Evolutionary conservation across 768 basidiomycete species (phyloP).

Genomic region (Termitomyces sp.): DNA sequence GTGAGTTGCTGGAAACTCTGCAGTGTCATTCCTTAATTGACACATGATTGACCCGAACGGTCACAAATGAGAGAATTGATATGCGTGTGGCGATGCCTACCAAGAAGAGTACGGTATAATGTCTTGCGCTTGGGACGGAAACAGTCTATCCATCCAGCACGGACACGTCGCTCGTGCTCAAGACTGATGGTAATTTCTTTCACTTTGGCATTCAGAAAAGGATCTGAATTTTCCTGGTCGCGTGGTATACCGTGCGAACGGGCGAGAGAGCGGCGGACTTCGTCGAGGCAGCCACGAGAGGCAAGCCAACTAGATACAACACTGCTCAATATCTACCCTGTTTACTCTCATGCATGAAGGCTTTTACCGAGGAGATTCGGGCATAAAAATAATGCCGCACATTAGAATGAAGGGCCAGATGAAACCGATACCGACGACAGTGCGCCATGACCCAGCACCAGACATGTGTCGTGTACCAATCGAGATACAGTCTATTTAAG

Average conservation of each 20-base stretch:
- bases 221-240: constrained; percentile 32
- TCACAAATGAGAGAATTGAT: not conserved
- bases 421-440: constrained; percentile 55
- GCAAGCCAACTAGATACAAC: constrained; percentile 44
- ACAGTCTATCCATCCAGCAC: constrained; percentile 64
- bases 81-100: constrained; percentile 14
- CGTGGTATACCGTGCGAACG: constrained; percentile 41
- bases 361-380: constrained; percentile 54
- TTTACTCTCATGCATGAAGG: not conserved
- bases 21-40: constrained; percentile 44
- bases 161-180: constrained; percentile 40
- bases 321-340: not conserved
- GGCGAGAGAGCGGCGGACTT: constrained; percentile 44
- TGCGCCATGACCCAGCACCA: constrained; percentile 54
- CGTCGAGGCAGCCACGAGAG: constrained; percentile 37
- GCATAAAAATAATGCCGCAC: constrained; percentile 66
- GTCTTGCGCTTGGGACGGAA: constrained; percentile 52
- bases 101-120: constrained; percentile 58
- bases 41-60: not conserved
- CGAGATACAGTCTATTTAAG: constrained; percentile 50
- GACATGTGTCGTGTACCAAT: constrained; percentile 53
- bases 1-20: constrained; percentile 73
- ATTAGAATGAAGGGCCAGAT: constrained; percentile 58
- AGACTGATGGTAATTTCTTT: constrained; percentile 51
- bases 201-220: constrained; percentile 40